Percentiles rank a stretch among this genome's conserved stretches.
phyloP scores from a whole-genome alignment of 768 basidiomycete species.

The Leccinum boreale region DNA sequence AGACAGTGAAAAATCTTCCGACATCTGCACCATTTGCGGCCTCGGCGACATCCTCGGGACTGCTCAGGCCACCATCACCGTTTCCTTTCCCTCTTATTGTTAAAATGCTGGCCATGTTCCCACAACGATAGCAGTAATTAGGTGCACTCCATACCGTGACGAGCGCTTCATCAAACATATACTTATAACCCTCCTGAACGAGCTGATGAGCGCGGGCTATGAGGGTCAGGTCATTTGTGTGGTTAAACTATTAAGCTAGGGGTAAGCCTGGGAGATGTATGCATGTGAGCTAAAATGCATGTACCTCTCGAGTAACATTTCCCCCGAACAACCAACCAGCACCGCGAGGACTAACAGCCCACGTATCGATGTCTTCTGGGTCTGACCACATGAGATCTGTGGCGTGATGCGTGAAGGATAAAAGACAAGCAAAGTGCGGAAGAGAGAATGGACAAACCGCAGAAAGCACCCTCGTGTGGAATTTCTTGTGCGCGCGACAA shows the following conservation, averaged over 20 bases:
- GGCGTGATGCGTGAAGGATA: neutral
- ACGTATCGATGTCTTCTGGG: conserved; percentile 91
- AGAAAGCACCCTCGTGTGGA: conserved; percentile 98
- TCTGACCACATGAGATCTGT: conserved; percentile 98
- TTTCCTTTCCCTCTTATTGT: conserved; percentile 68
- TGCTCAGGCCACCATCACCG: conserved; percentile 11
- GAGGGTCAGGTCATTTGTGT: conserved; percentile 80
- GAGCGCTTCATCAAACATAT: conserved; percentile 92
- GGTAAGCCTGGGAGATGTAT: conserved; percentile 1
- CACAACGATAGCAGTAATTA: conserved; percentile 83
- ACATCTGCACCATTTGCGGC: conserved; percentile 14
- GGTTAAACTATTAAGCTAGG: conserved; percentile 68
- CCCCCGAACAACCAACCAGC: conserved; percentile 95
- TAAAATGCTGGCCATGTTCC: conserved; percentile 90
- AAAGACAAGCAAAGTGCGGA: neutral
- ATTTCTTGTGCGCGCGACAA: conserved; percentile 96
- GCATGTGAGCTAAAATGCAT: conserved; percentile 5
- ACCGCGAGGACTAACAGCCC: conserved; percentile 95
- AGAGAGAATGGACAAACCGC: conserved; percentile 46
- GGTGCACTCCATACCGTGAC: conserved; percentile 94
- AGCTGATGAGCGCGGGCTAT: conserved; percentile 97
- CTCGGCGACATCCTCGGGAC: neutral
- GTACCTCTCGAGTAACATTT: conserved; percentile 79
- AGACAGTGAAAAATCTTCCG: conserved; percentile 71
- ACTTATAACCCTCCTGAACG: conserved; percentile 93